Conservation (phyloP, 176 grass and related monocot species). For the Zoysia japonica region DNA sequence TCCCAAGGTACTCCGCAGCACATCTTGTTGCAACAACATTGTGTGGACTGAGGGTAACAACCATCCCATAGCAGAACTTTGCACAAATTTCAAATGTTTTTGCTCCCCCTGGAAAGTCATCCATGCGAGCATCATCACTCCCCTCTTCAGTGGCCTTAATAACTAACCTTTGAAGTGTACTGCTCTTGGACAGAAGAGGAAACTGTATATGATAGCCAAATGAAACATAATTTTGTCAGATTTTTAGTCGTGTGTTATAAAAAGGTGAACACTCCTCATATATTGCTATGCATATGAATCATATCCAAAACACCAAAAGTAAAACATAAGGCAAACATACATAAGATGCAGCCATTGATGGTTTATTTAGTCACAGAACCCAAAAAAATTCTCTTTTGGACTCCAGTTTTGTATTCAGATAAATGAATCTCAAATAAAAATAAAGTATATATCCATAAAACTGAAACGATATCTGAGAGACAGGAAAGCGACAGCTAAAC, state of each 20-base stretch:
- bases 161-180: conserved; percentile 68
- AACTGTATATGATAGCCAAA: conserved; percentile 60
- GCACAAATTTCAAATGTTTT: conserved; percentile 86
- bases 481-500: too few relatives aligned
- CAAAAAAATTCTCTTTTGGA: not conserved
- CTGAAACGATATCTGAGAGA: too few relatives aligned
- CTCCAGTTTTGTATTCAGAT: conserved; percentile 11
- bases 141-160: conserved; percentile 59
- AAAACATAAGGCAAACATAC: not conserved
- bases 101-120: conserved; percentile 74
- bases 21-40: conserved; percentile 87
- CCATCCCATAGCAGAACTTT: conserved; percentile 98
- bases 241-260: not conserved
- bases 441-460: too few relatives aligned
- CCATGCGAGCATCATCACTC: conserved; percentile 64
- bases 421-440: not conserved
- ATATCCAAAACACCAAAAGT: conserved; percentile 1
- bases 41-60: conserved; percentile 86
- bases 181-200: conserved; percentile 93
- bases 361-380: not conserved
- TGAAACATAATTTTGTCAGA: not conserved
- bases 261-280: not conserved
- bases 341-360: conserved; percentile 9
- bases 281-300: conserved; percentile 7
- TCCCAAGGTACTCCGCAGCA: conserved; percentile 83